A percentile compares a stretch with the other conserved stretches of the same genome.
Conservation (phyloP, 2,329 filamentous ascomycete species). For the Magnaporthiopsis rhizophila region DNA sequence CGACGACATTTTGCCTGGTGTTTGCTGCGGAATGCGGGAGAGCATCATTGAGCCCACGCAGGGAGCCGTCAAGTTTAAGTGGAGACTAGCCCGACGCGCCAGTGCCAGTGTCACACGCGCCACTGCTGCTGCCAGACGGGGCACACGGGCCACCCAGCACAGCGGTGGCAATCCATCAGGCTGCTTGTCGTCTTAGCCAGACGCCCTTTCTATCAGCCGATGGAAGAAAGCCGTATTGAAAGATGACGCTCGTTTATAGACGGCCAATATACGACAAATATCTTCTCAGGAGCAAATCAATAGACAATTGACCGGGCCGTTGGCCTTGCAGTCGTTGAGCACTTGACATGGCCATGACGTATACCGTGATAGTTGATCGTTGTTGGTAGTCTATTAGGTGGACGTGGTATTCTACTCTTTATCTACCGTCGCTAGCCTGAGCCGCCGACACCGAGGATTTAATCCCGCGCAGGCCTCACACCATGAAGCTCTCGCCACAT, state of each 20-base stretch:
- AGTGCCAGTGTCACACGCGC: background rate
- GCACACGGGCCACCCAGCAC: background rate
- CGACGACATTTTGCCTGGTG: background rate
- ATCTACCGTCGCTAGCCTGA: background rate
- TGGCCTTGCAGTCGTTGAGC: too few species aligned
- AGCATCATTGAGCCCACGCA: background rate
- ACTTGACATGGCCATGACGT: too few species aligned
- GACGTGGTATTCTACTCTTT: background rate
- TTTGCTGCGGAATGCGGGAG: background rate
- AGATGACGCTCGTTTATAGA: background rate
- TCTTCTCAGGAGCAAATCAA: background rate
- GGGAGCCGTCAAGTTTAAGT: background rate
- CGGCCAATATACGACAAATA: background rate
- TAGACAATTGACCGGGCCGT: background rate
- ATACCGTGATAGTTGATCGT: too few species aligned
- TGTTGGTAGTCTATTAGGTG: background rate
- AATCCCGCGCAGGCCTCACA: slow-evolving; percentile 29
- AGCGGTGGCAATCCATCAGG: background rate
- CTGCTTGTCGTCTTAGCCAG: too few species aligned
- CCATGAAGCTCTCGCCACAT: slow-evolving; percentile 94
- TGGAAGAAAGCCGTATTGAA: background rate
- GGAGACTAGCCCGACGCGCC: too few species aligned
- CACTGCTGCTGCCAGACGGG: background rate
- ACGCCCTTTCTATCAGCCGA: background rate
- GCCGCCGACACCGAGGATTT: background rate